Conservation (phyloP, 140 eudicot genomes). For the Stevia rebaudiana region DNA sequence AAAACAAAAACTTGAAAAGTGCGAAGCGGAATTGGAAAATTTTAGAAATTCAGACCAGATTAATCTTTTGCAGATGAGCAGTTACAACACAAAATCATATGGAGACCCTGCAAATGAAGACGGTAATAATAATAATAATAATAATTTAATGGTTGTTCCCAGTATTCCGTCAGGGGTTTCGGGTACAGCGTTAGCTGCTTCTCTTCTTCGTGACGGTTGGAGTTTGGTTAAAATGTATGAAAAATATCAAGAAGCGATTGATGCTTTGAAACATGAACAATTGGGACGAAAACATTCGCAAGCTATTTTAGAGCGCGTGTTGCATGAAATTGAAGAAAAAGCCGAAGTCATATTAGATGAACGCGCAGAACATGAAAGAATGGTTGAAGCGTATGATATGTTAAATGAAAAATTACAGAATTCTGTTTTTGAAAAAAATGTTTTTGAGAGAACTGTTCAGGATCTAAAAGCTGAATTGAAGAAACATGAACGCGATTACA, state of each 20-base stretch:
- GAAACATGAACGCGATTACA: constrained; percentile 66
- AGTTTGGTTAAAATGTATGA: constrained; percentile 90
- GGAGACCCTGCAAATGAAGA: constrained; percentile 7
- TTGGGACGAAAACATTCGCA: constrained; percentile 80
- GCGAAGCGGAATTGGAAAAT: constrained; percentile 57
- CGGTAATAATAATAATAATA: constrained; percentile 28
- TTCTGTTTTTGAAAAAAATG: constrained; percentile 60
- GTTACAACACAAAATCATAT: constrained; percentile 40
- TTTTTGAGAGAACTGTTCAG: constrained; percentile 50
- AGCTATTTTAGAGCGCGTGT: constrained; percentile 66
- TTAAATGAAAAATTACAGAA: constrained; percentile 65
- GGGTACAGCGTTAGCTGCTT: constrained; percentile 94
- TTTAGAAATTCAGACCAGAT: constrained; percentile 49
- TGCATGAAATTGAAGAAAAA: constrained; percentile 83
- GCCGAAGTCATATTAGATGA: constrained; percentile 83
- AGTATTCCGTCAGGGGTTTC: constrained; percentile 75
- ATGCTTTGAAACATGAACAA: constrained; percentile 86
- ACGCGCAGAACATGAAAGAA: constrained; percentile 78
- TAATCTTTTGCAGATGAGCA: constrained; percentile 51
- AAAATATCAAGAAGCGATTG: constrained; percentile 91
- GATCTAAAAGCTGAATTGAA: constrained; percentile 77
- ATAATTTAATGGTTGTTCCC: constrained; percentile 57
- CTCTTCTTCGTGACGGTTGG: constrained; percentile 97
- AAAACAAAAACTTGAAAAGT: constrained; percentile 57
- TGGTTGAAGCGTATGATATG: constrained; percentile 72